Evolutionary conservation across 176 grass and related monocot species (phyloP).

Genomic region (Eragrostis curvula): DNA sequence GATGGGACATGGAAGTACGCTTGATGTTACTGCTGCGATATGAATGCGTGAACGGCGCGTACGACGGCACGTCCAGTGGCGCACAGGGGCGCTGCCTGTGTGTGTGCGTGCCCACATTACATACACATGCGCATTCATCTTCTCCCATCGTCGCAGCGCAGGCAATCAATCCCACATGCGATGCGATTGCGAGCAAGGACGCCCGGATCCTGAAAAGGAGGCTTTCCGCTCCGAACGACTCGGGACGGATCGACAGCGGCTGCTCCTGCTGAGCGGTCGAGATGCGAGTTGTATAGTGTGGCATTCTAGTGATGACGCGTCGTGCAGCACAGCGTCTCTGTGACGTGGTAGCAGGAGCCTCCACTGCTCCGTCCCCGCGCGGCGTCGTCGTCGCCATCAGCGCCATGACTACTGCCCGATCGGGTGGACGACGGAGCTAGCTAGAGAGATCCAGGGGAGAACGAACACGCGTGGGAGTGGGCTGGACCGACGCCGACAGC

Average conservation of each 20-base stretch:
- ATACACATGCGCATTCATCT: slow-evolving; percentile 17
- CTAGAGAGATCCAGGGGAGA: not conserved
- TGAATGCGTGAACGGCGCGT: not conserved
- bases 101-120: not conserved
- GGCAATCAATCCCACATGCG: slow-evolving; percentile 8
- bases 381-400: not conserved
- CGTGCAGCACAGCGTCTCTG: not conserved
- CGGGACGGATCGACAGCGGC: no score
- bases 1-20: slow-evolving; percentile 11
- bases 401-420: not conserved
- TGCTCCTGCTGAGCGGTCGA: not conserved
- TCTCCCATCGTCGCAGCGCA: not conserved
- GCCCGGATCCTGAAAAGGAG: slow-evolving; percentile 14
- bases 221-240: not conserved
- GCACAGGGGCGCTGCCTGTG: not conserved
- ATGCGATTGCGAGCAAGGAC: not conserved
- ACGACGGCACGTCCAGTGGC: not conserved
- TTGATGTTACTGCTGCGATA: not conserved
- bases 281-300: no score
- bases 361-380: not conserved
- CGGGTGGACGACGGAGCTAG: not conserved
- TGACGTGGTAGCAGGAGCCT: not conserved
- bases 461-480: not conserved
- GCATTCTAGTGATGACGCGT: no score
- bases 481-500: no score